Evolutionary conservation across 106 monocot genomes (phyloP).

Genomic region (Gastrodia elata): DNA sequence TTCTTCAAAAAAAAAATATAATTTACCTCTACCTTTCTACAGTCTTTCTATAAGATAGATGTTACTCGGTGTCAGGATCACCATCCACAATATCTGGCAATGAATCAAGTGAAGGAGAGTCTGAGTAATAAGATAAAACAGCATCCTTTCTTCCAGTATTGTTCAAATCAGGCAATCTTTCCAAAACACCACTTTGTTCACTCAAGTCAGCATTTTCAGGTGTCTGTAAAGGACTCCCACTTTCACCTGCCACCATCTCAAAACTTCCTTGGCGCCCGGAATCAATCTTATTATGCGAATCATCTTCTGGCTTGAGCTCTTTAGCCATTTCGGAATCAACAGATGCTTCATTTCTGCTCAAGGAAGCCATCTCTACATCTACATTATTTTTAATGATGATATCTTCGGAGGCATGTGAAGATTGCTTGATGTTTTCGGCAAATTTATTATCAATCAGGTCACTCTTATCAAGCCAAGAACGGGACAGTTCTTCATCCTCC

Average conservation of each 20-base stretch:
- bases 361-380: constrained; percentile 15
- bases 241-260: background rate
- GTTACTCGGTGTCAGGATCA: constrained; percentile 35
- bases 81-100: constrained; percentile 27
- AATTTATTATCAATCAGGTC: constrained; percentile 6
- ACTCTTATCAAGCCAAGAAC: constrained; percentile 8
- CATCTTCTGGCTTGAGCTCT: background rate
- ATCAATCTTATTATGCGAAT: background rate
- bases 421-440: background rate
- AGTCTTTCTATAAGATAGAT: no score
- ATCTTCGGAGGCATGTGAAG: constrained; percentile 5
- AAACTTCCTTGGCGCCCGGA: background rate
- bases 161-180: background rate
- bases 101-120: constrained; percentile 17
- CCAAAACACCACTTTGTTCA: background rate
- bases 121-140: constrained; percentile 18
- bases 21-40: no score
- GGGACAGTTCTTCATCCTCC: constrained; percentile 17
- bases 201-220: background rate
- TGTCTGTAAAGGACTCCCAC: background rate
- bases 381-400: background rate
- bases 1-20: no score
- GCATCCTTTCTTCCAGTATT: constrained; percentile 9
- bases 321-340: background rate
- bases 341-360: constrained; percentile 6